Base-by-base conservation (phyloP, 306 rosid species). In the Dryas octopetala region DNA sequence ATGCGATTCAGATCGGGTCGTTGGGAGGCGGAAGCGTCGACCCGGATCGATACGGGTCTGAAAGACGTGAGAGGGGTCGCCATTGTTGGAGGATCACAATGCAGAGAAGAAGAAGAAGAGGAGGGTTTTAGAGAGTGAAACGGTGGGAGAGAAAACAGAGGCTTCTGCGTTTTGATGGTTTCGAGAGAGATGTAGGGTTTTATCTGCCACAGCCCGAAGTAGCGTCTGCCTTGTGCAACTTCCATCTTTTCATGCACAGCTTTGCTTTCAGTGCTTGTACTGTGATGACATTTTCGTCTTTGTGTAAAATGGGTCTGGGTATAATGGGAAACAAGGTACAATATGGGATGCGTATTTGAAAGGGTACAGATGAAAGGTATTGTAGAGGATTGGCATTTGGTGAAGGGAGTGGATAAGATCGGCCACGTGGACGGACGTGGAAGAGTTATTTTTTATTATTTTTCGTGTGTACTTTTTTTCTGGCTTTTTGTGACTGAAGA, bases 41-140 rank as follows among this genome's bases (percentile, higher is more conserved):
- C 89, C 38, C 73, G 81, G 84, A 82, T 62, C 66, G 75, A 26
- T 3, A 79, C 60, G 66, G 85, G 83, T 9, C 77, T 74, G 80
- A 80, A 80, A 60, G 79, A 62, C 4, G 82, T 19, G 73, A 85
- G 54, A 52, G 83, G 43, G 62, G 83, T 70, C 53, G 96, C 89
- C 96, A 90, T 88, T 11, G 4, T 5, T 14, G 49, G 7, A 4
- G 15, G 44, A 28, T 61, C 66, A 11, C 51, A 7, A 17, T 11
- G 50, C 26, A 40, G 59, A 53, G 73, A 41, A 15, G 4, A 17
- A 14, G 51, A 71, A 40, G 38, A 49, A 55, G 32, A 16, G 46
- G 51, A 32, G 28, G 2, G 6, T 26, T 66, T 15, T 44, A 50
- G 62, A 40, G 14, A 38, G 43, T 3, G 52, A 12, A 11, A 23